These are phyloP conservation scores for Phytophthora cryptogea DNA, from an alignment of 352 stramenopile species.

Conservation along the genomic window DNA sequence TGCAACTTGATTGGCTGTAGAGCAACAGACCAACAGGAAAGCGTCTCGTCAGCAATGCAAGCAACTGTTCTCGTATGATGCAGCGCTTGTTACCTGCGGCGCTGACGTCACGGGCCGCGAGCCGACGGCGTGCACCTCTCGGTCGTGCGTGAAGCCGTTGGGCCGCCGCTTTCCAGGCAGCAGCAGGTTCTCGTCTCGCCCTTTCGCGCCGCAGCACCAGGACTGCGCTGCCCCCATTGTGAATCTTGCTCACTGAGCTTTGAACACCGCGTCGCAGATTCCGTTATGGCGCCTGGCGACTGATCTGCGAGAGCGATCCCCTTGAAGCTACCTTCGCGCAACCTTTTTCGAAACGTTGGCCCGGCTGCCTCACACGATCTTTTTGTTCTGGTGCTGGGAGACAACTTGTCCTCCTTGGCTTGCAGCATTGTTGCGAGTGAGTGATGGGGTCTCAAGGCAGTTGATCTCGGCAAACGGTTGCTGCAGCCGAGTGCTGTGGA, in stretches of 20 bases:
- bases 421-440: too few species aligned
- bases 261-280: conserved; percentile 15
- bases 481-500: neutral
- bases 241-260: conserved; percentile 9
- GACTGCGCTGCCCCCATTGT: conserved; percentile 49
- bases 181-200: conserved; percentile 40
- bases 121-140: conserved; percentile 27
- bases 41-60: conserved; percentile 2
- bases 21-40: neutral
- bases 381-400: neutral
- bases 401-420: neutral
- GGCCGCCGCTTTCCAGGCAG: conserved; percentile 47
- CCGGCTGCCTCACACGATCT: neutral
- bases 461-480: neutral
- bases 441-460: too few species aligned
- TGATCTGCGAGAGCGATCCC: conserved; percentile 17
- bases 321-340: conserved; percentile 18
- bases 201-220: conserved; percentile 58
- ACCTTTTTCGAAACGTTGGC: conserved; percentile 6
- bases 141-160: conserved; percentile 49
- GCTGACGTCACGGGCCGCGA: conserved; percentile 37
- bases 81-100: conserved; percentile 34
- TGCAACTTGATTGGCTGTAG: conserved; percentile 73
- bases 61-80: neutral
- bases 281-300: conserved; percentile 16